Base-by-base conservation (phyloP, 1,284 basidiomycete genomes). In the Malassezia restricta region DNA sequence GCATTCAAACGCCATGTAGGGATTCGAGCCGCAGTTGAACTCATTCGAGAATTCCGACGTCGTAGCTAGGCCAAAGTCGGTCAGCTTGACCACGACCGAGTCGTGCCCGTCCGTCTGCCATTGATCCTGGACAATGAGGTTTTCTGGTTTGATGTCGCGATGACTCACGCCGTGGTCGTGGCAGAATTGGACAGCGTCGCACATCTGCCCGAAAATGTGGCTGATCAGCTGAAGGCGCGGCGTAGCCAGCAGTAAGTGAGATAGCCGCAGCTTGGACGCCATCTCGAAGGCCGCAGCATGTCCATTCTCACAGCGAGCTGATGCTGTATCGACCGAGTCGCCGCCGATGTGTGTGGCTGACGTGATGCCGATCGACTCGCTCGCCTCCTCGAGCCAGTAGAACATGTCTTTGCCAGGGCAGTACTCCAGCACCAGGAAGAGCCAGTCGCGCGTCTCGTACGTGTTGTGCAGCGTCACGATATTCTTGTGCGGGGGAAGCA, bases 1-100 rank as follows among this genome's bases (percentile, higher is more conserved):
- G 76, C 92, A 96, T 78, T 98, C 91, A 74, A 85, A 96, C 66
- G 89, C 91, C 92, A 98, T 96, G 76, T 98, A 98, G 0, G 92
- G 92, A 58, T 91, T 90, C 75, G 87, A 92, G 52, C 92, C 92
- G 76, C 94, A 98, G 74, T 96, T 91, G 80, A 98, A 91, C 75
- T 98, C 92, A 56, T 86, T 83, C 58, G 86, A 90, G 55, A 86
- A 82, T 57, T 81, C 75, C 65, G 95, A 88, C 9, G 82, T 85
- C 0, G 91, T 96, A 7, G 89, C 90, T 33, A 99, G 77, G 35
- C 92, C 92, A 78, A 96, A 99, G 76, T 99, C 92, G 27, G 89
- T 85, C 58, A 98, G 81, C 77, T 99, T 99, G 78, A 96, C 80
- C 28, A 80, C 74, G 17, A 81, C 78, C 51, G 58, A 32, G 33